phyloP scores from a whole-genome alignment of 306 rosid genomes.

The Castanea crenata region DNA sequence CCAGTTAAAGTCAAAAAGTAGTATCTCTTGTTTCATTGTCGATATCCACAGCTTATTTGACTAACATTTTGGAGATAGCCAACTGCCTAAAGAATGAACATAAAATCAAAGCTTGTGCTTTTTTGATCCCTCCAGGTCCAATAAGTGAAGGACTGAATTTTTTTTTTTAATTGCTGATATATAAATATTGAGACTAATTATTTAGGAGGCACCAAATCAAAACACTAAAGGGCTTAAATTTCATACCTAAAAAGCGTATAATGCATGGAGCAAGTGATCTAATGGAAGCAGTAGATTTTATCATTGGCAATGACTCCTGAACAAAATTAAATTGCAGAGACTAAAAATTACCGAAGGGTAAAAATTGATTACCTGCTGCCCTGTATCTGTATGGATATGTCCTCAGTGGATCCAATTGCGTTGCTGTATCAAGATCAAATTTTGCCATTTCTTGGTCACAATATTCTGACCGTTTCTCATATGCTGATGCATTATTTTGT shows the following conservation, averaged over 20 bases:
- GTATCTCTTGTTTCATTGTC: background rate
- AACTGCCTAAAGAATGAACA: background rate
- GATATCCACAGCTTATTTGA: background rate
- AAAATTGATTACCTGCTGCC: slow-evolving; percentile 68
- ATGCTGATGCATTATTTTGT: slow-evolving; percentile 67
- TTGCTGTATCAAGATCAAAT: slow-evolving; percentile 65
- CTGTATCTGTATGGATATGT: slow-evolving; percentile 83
- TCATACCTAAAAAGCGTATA: background rate
- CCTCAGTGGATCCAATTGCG: slow-evolving; percentile 71
- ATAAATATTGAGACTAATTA: background rate
- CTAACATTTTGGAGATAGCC: background rate
- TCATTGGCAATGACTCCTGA: background rate
- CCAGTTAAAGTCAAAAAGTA: background rate
- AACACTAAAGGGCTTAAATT: background rate
- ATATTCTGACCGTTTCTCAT: slow-evolving; percentile 85
- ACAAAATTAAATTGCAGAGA: slow-evolving; percentile 6
- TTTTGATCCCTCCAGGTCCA: background rate
- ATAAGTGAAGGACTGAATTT: background rate
- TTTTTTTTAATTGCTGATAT: background rate
- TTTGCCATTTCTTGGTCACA: slow-evolving; percentile 73
- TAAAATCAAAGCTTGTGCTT: background rate
- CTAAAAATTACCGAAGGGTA: background rate
- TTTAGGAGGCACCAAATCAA: background rate
- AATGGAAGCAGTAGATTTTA: background rate
- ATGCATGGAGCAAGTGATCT: too few relatives aligned